Conservation (phyloP, 345 rosid species). For the Rhizophora apiculata region DNA sequence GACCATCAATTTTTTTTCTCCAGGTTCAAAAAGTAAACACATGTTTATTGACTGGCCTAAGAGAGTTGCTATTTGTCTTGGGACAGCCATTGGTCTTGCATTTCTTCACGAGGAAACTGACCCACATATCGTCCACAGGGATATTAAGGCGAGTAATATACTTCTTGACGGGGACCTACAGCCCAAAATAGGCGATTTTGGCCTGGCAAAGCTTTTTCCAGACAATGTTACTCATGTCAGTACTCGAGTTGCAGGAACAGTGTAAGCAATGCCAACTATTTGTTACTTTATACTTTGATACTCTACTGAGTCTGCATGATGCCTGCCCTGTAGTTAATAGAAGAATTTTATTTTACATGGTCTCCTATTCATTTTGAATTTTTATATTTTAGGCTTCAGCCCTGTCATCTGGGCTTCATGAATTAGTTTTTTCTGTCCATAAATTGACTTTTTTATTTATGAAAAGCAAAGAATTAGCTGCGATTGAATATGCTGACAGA, state of each 20-base stretch:
- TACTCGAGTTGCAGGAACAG: conserved; percentile 77
- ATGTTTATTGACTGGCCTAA: conserved; percentile 51
- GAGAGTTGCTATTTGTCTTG: conserved; percentile 58
- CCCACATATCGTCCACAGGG: conserved; percentile 69
- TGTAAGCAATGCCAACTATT: conserved; percentile 39
- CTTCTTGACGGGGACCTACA: conserved; percentile 54
- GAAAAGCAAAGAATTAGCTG: too few relatives aligned
- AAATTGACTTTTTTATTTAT: too few relatives aligned
- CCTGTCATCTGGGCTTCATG: background rate
- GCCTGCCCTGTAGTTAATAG: background rate
- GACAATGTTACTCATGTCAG: conserved; percentile 71
- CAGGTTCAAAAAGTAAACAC: conserved; percentile 56
- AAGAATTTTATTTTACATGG: background rate
- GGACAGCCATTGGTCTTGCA: conserved; percentile 62
- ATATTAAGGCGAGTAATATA: conserved; percentile 76
- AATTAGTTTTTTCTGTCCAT: background rate
- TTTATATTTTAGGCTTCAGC: background rate
- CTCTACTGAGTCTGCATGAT: background rate
- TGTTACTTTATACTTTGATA: conserved; percentile 5
- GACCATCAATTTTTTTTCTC: conserved; percentile 1
- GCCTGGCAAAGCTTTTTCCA: conserved; percentile 73
- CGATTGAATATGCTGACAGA: too few relatives aligned
- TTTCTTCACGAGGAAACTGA: conserved; percentile 66
- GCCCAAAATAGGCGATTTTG: conserved; percentile 78
- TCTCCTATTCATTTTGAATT: background rate